Evolutionary conservation across 2,329 filamentous ascomycete species (phyloP), one percentile per base, ranked within the genome.

Genomic region (Verticillium tricorpus): DNA sequence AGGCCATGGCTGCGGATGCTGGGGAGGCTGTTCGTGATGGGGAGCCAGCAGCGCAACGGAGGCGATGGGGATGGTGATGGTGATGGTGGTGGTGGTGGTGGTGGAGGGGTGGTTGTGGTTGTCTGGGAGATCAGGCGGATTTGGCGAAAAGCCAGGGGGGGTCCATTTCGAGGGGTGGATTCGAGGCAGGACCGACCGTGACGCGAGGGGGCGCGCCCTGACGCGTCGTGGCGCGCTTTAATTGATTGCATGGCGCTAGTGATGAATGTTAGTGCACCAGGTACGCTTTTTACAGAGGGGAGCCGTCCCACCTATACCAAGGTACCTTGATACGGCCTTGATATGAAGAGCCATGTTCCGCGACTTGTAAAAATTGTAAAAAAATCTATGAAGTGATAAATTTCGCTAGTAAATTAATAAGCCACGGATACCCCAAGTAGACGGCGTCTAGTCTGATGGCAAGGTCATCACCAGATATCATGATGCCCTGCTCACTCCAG

Each of bases 1-100:
- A 80, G 62, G 81, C 79, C 81, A 84, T 83, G 68, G 60, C 71
- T 63, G 45, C 60, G 15, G 28, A 57, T 56, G 45, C 45, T 50
- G 45, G 19, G n/a, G 19, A 58, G 64, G 58, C 59, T 65, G 59
- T 61, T 64, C 61, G 58, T 45, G 60, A 62, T 64, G 60, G 63
- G 57, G 45, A 57, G 55, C 31, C 34, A 62, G 67, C 67, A 66
- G 66, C 25, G 34, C 56, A 57, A 58, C 34, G 55, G 15, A 57
- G 55, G n/a, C 34, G 6, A 19, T 35, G 5, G n/a, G 14, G 55
- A 15, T 57, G 31, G 19, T 50, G 45, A 37, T 57, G 31, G 17
- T 35, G 31, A 4, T 35, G 22, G 19, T 22, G 9, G 19, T 28
- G 11, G 14, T 22, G 11, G 14, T 22, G 15, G 31, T 11, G 32